Evolutionary conservation across 352 stramenopile species (phyloP).

Genomic region (Phytophthora macrochlamydospora): DNA sequence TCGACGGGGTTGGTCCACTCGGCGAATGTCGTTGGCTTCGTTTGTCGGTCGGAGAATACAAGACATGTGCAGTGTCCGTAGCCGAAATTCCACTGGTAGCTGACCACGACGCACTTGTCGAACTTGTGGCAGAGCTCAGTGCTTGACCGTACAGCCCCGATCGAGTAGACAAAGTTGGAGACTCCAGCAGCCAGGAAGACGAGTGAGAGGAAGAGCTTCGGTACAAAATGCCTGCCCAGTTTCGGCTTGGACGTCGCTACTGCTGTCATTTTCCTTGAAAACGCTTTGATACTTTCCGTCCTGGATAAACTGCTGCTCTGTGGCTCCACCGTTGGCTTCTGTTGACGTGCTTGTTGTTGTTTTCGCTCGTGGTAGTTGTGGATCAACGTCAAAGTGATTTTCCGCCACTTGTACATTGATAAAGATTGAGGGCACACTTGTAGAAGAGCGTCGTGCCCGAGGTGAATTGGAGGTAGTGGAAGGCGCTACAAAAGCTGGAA

Average conservation of each 20-base stretch:
- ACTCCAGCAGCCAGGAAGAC: constrained; percentile 39
- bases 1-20: constrained; percentile 50
- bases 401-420: constrained; percentile 52
- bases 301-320: constrained; percentile 13
- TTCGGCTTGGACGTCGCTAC: constrained; percentile 3
- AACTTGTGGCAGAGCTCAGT: constrained; percentile 31
- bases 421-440: constrained; percentile 45
- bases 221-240: constrained; percentile 22
- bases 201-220: constrained; percentile 27
- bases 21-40: constrained; percentile 26
- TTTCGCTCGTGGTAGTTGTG: constrained; percentile 25
- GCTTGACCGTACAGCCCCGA: constrained; percentile 29
- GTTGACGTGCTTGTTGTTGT: constrained; percentile 9
- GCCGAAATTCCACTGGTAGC: constrained; percentile 48
- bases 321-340: constrained; percentile 12
- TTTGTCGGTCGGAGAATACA: constrained; percentile 43
- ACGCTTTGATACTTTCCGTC: constrained; percentile 13
- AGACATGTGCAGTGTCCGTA: constrained; percentile 42
- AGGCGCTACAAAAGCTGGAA: constrained; percentile 46
- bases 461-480: constrained; percentile 51
- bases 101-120: constrained; percentile 44
- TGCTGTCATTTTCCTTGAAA: neutral
- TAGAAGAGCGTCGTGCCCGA: constrained; percentile 22
- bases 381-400: constrained; percentile 36
- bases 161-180: constrained; percentile 36